Conservation (phyloP, 2,329 filamentous ascomycete species). For the Venturia oleaginea region DNA sequence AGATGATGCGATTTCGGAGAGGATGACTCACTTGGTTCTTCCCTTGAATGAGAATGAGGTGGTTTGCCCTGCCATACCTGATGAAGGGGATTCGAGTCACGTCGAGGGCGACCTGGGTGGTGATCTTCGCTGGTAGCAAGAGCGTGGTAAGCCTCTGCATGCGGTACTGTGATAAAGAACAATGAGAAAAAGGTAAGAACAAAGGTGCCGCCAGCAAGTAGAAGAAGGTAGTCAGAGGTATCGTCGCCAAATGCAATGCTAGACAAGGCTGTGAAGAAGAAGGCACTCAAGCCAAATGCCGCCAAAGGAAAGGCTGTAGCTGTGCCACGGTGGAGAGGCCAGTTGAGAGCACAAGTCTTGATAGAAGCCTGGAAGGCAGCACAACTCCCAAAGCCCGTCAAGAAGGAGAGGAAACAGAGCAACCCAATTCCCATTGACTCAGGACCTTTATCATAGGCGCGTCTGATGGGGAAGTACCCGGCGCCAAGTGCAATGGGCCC, state of each 20-base stretch:
- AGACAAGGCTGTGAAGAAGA: slow-evolving; percentile 84
- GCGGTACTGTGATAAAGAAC: slow-evolving; percentile 74
- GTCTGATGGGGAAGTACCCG: slow-evolving; percentile 80
- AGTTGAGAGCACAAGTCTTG: slow-evolving; percentile 80
- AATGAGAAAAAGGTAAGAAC: slow-evolving; percentile 65
- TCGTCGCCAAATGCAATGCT: slow-evolving; percentile 72
- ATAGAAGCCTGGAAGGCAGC: slow-evolving; percentile 82
- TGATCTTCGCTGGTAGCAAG: slow-evolving; percentile 41
- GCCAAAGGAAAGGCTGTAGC: slow-evolving; percentile 90
- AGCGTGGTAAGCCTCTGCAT: slow-evolving; percentile 48
- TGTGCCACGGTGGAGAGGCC: slow-evolving; percentile 82
- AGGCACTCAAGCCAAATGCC: slow-evolving; percentile 87
- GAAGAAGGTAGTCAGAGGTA: slow-evolving; percentile 68
- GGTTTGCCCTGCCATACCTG: slow-evolving; percentile 38
- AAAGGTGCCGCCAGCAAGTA: slow-evolving; percentile 73
- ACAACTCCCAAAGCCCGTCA: slow-evolving; percentile 83
- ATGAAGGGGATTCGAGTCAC: slow-evolving; percentile 36
- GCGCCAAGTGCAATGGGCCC: slow-evolving; percentile 63
- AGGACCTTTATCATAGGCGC: slow-evolving; percentile 62
- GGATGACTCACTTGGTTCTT: slow-evolving; percentile 57
- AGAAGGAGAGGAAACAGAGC: slow-evolving; percentile 74
- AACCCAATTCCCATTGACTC: slow-evolving; percentile 46
- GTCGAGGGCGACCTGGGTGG: slow-evolving; percentile 34
- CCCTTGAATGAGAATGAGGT: slow-evolving; percentile 28
- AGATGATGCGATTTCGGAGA: not conserved